A percentile compares a stretch with the other conserved stretches of the same genome.
Conservation (phyloP, 2,329 filamentous ascomycete genomes). For the Colletotrichum musicola region DNA sequence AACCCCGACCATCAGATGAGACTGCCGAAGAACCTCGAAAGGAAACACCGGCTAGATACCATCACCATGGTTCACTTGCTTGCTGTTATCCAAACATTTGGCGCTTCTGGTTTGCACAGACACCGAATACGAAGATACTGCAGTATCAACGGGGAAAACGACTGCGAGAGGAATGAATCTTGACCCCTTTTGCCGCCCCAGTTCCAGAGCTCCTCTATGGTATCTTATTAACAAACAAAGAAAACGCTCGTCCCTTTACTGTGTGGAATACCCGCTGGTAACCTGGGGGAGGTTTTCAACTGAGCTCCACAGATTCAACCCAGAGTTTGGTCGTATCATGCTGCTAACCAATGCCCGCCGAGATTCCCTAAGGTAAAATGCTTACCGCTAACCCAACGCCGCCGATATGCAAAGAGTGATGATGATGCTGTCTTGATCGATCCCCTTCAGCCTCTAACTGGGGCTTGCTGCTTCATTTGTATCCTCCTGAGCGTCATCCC, state of each 20-base stretch:
- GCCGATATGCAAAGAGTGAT: conserved; percentile 24
- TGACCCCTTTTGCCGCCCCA: neutral
- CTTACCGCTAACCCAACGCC: conserved; percentile 34
- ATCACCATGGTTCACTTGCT: too few relatives aligned
- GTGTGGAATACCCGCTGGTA: conserved; percentile 18
- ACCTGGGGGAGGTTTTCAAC: neutral
- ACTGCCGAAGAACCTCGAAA: too few relatives aligned
- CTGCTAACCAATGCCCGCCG: conserved; percentile 22
- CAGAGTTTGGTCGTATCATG: conserved; percentile 4
- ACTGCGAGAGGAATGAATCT: neutral
- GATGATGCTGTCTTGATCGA: neutral
- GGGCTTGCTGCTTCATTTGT: conserved; percentile 40
- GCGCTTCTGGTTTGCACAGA: neutral
- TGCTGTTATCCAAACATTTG: too few relatives aligned
- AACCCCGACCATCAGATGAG: too few relatives aligned
- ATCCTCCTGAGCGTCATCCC: conserved; percentile 35
- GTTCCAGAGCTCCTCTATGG: conserved; percentile 30
- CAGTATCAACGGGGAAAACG: neutral
- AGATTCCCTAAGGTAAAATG: conserved; percentile 17
- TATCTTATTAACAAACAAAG: conserved; percentile 29
- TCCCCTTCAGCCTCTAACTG: conserved; percentile 11
- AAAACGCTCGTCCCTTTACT: conserved; percentile 30
- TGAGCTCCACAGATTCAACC: neutral
- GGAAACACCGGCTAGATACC: too few relatives aligned
- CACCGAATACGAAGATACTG: neutral